Evolutionary conservation across 805 yeast genomes (phyloP).

Genomic region (Phaffomyces opuntiae): DNA sequence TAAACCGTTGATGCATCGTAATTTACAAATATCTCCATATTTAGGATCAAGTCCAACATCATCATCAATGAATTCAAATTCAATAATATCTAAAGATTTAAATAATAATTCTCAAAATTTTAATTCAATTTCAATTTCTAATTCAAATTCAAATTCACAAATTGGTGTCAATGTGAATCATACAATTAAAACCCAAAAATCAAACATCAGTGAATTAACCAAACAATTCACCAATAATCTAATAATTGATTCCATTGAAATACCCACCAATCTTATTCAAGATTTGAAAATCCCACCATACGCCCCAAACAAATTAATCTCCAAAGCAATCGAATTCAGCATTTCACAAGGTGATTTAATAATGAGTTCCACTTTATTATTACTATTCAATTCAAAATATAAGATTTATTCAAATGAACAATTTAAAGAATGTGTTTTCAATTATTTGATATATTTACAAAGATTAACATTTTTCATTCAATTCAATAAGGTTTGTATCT

Average conservation of each 20-base stretch:
- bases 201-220: constrained; percentile 20
- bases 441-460: constrained; percentile 49
- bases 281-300: constrained; percentile 40
- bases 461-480: constrained; percentile 44
- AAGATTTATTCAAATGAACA: constrained; percentile 25
- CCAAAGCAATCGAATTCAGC: constrained; percentile 47
- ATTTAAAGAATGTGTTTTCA: constrained; percentile 48
- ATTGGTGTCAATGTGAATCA: background rate
- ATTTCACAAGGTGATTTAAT: constrained; percentile 57
- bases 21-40: constrained; percentile 2
- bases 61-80: background rate
- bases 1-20: constrained; percentile 4
- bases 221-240: constrained; percentile 17
- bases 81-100: no score
- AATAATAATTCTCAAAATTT: no score
- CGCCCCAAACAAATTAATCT: constrained; percentile 44
- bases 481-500: constrained; percentile 50
- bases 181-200: constrained; percentile 6
- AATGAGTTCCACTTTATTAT: constrained; percentile 48
- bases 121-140: background rate
- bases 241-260: background rate
- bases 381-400: constrained; percentile 42
- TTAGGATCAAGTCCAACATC: background rate
- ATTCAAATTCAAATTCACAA: background rate
- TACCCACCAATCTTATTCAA: background rate